Conservation (phyloP, 768 basidiomycete species). For the Mycena rosella region DNA sequence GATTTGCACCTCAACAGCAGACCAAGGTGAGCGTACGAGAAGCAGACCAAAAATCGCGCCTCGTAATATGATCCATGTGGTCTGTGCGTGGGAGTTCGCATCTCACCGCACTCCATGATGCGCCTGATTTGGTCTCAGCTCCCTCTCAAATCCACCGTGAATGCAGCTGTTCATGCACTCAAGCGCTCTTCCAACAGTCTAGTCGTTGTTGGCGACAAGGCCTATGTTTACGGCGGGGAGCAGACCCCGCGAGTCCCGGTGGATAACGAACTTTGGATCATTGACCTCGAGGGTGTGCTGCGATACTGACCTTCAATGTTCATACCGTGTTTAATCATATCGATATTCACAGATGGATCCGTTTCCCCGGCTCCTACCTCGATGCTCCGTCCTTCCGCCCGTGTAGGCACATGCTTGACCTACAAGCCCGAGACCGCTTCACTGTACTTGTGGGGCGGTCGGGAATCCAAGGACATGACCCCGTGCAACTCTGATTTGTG, state of each 20-base stretch:
- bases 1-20: too few species aligned
- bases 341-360: background rate
- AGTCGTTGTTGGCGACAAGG: conserved; percentile 5
- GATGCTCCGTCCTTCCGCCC: background rate
- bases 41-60: too few species aligned
- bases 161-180: background rate
- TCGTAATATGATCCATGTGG: too few species aligned
- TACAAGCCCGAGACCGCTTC: background rate
- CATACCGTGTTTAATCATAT: background rate
- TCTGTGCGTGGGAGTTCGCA: too few species aligned
- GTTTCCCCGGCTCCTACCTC: conserved; percentile 5
- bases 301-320: background rate
- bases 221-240: conserved; percentile 13
- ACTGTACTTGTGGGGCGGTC: conserved; percentile 17
- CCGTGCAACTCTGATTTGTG: conserved; percentile 9
- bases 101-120: too few species aligned
- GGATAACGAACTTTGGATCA: conserved; percentile 15
- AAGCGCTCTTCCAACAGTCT: conserved; percentile 12
- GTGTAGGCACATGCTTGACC: conserved; percentile 8
- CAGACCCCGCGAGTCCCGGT: conserved; percentile 3
- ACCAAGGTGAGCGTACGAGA: too few species aligned
- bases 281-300: conserved; percentile 3
- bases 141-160: background rate
- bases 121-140: conserved; percentile 12
- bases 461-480: conserved; percentile 14